phyloP scores from a whole-genome alignment of 257 asterid genomes.

The Jacaranda mimosifolia region DNA sequence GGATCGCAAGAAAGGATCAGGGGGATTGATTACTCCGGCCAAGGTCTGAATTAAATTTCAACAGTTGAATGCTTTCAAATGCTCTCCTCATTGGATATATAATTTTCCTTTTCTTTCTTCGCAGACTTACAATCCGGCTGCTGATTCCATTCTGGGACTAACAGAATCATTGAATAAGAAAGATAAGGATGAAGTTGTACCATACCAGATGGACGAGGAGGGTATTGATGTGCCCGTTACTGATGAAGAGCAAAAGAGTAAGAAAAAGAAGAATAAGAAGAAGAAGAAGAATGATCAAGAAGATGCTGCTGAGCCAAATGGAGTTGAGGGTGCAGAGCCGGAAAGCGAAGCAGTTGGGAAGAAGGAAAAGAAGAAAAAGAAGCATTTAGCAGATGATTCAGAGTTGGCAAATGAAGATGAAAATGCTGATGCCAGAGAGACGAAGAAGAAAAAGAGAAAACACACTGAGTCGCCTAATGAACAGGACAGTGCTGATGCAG shows the following conservation, averaged over 20 bases:
- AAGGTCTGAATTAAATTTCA: conserved; percentile 50
- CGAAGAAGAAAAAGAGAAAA: conserved; percentile 63
- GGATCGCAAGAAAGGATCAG: conserved; percentile 75
- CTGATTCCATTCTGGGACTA: conserved; percentile 66
- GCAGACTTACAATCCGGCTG: conserved; percentile 84
- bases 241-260: conserved; percentile 52
- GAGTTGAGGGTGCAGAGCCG: conserved; percentile 40
- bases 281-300: conserved; percentile 41
- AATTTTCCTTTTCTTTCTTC: not conserved
- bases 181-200: conserved; percentile 27
- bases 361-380: conserved; percentile 64
- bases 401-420: conserved; percentile 39
- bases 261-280: conserved; percentile 58
- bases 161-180: conserved; percentile 49
- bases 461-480: conserved; percentile 42
- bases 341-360: conserved; percentile 50
- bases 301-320: conserved; percentile 32
- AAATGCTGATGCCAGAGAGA: conserved; percentile 36
- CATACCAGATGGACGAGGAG: conserved; percentile 19
- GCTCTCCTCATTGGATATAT: not conserved
- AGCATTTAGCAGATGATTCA: conserved; percentile 36
- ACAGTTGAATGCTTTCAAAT: not conserved
- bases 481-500: conserved; percentile 40
- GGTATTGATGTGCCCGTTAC: conserved; percentile 37
- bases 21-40: conserved; percentile 78